phyloP scores from a whole-genome alignment of 495 filamentous ascomycete genomes.

The Astrocystis sublimbata region DNA sequence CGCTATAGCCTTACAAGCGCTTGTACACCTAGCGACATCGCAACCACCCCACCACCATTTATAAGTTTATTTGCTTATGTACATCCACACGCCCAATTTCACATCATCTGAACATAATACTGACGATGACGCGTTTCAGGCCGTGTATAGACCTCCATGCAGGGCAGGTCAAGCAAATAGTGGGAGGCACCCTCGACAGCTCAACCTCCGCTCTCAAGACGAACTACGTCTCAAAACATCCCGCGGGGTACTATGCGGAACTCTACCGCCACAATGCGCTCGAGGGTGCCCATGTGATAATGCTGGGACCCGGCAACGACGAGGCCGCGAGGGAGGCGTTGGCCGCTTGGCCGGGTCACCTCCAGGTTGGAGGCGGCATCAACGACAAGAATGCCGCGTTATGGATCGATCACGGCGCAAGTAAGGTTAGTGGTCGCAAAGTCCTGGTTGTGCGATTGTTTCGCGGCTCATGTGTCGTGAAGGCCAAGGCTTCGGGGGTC shows the following conservation, averaged over 20 bases:
- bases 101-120: not conserved
- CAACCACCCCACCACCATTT: not conserved
- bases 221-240: constrained; percentile 83
- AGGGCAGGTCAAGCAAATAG: constrained; percentile 96
- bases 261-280: constrained; percentile 76
- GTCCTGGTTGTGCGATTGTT: not conserved
- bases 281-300: constrained; percentile 87
- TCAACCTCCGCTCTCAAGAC: constrained; percentile 70
- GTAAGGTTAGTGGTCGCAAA: constrained; percentile 67
- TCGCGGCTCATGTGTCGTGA: not conserved
- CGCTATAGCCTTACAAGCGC: constrained; percentile 22
- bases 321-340: constrained; percentile 77
- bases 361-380: constrained; percentile 93
- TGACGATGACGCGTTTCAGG: constrained; percentile 84
- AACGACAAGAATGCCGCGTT: constrained; percentile 75
- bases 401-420: constrained; percentile 87
- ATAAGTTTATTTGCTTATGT: too few species aligned
- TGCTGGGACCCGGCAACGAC: constrained; percentile 86
- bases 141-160: constrained; percentile 97
- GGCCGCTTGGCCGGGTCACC: constrained; percentile 67
- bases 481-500: not conserved
- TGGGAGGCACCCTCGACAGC: constrained; percentile 83
- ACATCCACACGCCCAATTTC: not conserved
- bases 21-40: not conserved
- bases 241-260: constrained; percentile 73